Evolutionary conservation across 805 yeast species (phyloP).

Genomic region (Candida chilensis): DNA sequence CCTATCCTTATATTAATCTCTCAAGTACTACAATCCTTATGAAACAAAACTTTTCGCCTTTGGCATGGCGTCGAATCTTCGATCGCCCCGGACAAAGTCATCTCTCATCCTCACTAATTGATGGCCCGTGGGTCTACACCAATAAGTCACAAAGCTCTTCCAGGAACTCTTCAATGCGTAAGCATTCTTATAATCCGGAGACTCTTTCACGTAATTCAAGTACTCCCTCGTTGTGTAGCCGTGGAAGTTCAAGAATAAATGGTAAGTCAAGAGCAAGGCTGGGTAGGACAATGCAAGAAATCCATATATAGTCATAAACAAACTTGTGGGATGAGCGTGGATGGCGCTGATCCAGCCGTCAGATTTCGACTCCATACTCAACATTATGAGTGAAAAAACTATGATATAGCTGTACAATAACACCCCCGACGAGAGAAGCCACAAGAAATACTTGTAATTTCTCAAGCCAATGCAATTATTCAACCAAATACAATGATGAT

Average conservation of each 20-base stretch:
- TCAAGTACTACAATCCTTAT: no score
- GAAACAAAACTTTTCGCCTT: neutral
- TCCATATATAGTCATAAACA: constrained; percentile 18
- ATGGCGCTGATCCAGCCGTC: constrained; percentile 11
- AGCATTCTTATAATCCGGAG: constrained; percentile 4
- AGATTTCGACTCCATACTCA: no score
- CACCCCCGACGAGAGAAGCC: constrained; percentile 36
- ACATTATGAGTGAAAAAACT: no score
- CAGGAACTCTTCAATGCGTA: neutral
- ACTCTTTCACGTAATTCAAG: constrained; percentile 19
- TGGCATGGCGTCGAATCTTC: neutral
- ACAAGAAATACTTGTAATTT: constrained; percentile 55
- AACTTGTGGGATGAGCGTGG: constrained; percentile 4
- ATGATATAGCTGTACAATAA: no score
- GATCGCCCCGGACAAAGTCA: neutral
- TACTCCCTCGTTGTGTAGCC: constrained; percentile 32
- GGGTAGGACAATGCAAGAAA: constrained; percentile 21
- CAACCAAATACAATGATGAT: constrained; percentile 67
- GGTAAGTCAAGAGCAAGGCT: constrained; percentile 16
- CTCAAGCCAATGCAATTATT: constrained; percentile 72
- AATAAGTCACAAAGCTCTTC: neutral
- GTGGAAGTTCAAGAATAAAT: constrained; percentile 19
- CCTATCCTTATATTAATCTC: no score
- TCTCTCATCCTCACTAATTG: neutral
- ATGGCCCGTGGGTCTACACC: neutral